Conservation (phyloP, 2,329 filamentous ascomycete species). For the Zalaria obscura region DNA sequence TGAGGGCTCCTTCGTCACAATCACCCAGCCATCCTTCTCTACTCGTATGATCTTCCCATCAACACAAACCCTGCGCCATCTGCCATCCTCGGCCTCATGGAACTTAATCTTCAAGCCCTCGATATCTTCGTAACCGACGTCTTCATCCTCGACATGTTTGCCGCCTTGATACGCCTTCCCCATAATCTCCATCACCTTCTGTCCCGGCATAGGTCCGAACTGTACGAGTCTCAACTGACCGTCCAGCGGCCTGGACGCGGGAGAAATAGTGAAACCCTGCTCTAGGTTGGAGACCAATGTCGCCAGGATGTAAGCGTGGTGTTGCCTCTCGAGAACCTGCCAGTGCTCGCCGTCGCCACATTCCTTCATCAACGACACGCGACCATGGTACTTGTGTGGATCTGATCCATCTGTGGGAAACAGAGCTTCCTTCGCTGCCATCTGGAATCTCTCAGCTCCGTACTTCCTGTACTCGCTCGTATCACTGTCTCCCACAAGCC, state of each 20-base stretch:
- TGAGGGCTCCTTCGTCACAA: slow-evolving; percentile 38
- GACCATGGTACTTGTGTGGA: slow-evolving; percentile 43
- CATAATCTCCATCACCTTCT: slow-evolving; percentile 67
- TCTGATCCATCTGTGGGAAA: slow-evolving; percentile 36
- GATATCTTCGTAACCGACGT: slow-evolving; percentile 58
- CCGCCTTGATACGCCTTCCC: slow-evolving; percentile 43
- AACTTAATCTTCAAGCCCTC: slow-evolving; percentile 54
- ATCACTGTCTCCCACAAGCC: slow-evolving; percentile 82
- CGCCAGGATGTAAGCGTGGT: slow-evolving; percentile 64
- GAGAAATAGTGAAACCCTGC: slow-evolving; percentile 68
- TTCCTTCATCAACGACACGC: slow-evolving; percentile 29
- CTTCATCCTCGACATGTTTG: slow-evolving; percentile 36
- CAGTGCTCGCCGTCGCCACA: slow-evolving; percentile 10
- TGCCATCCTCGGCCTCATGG: slow-evolving; percentile 48
- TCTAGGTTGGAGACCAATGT: slow-evolving; percentile 73
- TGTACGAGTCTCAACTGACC: slow-evolving; percentile 57
- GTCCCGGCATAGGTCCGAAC: slow-evolving; percentile 53
- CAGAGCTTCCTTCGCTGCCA: slow-evolving; percentile 70
- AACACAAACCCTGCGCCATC: slow-evolving; percentile 80
- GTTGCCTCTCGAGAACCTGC: slow-evolving; percentile 22
- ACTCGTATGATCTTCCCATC: slow-evolving; percentile 77
- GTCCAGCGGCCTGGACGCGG: slow-evolving; percentile 54
- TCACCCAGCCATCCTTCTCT: slow-evolving; percentile 56
- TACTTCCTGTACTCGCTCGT: slow-evolving; percentile 65
- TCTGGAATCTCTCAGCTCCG: slow-evolving; percentile 65